A percentile compares a stretch with the other conserved stretches of the same genome.
Evolutionary conservation across 2,329 filamentous ascomycete species (phyloP).

Genomic region (Penicillium fuscoglaucum): DNA sequence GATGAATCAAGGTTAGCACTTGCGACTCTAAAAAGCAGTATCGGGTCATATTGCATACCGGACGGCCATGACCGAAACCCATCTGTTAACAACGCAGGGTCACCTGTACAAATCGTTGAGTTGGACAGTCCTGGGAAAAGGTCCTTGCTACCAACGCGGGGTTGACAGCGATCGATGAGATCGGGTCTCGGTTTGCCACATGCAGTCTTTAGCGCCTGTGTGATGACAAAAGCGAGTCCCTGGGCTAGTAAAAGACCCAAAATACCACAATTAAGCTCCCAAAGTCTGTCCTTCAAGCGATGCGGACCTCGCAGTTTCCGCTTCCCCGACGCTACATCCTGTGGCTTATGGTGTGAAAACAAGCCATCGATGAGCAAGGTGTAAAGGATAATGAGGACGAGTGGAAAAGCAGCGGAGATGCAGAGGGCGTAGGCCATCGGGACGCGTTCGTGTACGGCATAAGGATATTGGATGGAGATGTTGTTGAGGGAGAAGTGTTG

Average conservation of each 20-base stretch:
- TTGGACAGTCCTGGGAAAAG: constrained; percentile 44
- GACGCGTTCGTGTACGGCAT: constrained; percentile 56
- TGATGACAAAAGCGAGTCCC: constrained; percentile 58
- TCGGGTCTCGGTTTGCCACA: constrained; percentile 62
- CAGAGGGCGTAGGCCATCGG: constrained; percentile 52
- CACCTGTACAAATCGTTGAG: constrained; percentile 53
- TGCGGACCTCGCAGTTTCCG: constrained; percentile 49
- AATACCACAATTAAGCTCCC: constrained; percentile 63
- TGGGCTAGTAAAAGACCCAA: constrained; percentile 57
- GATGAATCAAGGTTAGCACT: constrained; percentile 13
- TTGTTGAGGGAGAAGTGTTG: constrained; percentile 60
- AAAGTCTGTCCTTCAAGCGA: constrained; percentile 57
- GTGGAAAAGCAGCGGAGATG: constrained; percentile 52
- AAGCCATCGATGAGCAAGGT: constrained; percentile 60
- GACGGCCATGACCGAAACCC: constrained; percentile 61
- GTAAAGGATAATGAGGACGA: constrained; percentile 55
- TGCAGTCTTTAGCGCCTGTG: constrained; percentile 58
- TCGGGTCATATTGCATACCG: constrained; percentile 33
- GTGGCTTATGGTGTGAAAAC: constrained; percentile 53
- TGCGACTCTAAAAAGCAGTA: neutral
- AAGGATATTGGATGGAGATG: constrained; percentile 59
- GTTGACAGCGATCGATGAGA: constrained; percentile 57
- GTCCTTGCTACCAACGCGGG: constrained; percentile 39
- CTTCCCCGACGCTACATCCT: constrained; percentile 36
- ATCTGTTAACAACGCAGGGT: constrained; percentile 56